These are phyloP conservation scores for Aspergillus chevalieri DNA, from an alignment of 2,329 filamentous ascomycete species.

Conservation along the genomic window DNA sequence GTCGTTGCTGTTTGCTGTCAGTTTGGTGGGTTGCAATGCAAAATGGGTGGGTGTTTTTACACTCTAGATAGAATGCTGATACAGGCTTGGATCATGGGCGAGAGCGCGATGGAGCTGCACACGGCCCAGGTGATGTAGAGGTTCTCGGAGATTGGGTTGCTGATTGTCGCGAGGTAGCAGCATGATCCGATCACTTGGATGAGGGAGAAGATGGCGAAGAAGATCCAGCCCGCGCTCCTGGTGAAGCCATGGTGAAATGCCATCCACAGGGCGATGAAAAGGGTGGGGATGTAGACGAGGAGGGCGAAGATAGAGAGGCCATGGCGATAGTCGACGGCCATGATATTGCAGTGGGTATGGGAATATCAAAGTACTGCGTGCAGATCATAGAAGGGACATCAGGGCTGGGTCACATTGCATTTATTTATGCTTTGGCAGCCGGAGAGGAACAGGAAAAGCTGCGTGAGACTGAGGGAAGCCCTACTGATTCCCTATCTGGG, in stretches of 20 bases:
- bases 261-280: conserved; percentile 24
- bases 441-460: too few species aligned
- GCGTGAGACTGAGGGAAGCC: too few species aligned
- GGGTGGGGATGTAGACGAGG: conserved; percentile 31
- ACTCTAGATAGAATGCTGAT: conserved; percentile 40
- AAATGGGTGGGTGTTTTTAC: conserved; percentile 12
- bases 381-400: too few species aligned
- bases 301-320: conserved; percentile 28
- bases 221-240: conserved; percentile 48
- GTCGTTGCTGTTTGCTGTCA: conserved; percentile 12
- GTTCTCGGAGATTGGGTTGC: conserved; percentile 29
- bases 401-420: too few species aligned
- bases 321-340: conserved; percentile 27
- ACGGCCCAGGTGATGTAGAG: conserved; percentile 38
- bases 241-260: conserved; percentile 34
- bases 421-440: too few species aligned
- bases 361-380: too few species aligned
- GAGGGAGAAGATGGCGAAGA: conserved; percentile 48
- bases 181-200: conserved; percentile 47
- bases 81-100: conserved; percentile 43
- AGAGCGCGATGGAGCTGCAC: conserved; percentile 45
- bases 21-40: neutral
- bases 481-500: too few species aligned
- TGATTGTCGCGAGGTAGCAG: conserved; percentile 47
- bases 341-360: neutral